Percentiles rank a stretch among this genome's conserved stretches.
Evolutionary conservation across 1,284 basidiomycete species (phyloP).

Genomic region (Trichosporon inkin): DNA sequence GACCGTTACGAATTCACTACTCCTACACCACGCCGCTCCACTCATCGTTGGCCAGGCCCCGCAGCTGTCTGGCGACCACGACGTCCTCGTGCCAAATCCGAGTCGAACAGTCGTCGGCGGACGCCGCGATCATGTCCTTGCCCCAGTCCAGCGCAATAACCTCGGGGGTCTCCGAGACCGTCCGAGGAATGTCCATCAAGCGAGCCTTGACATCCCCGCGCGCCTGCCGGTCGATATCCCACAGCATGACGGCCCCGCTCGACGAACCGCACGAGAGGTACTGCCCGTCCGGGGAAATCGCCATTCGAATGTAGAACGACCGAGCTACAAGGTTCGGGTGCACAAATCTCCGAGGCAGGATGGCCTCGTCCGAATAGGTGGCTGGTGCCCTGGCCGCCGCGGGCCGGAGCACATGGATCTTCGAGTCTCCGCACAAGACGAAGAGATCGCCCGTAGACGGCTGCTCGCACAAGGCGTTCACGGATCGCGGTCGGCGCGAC

Average conservation of each 20-base stretch:
- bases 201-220: not conserved
- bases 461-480: slow-evolving; percentile 42
- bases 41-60: not conserved
- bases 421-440: slow-evolving; percentile 40
- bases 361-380: slow-evolving; percentile 16
- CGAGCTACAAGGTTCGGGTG: slow-evolving; percentile 38
- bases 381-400: slow-evolving; percentile 18
- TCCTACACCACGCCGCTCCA: slow-evolving; percentile 5
- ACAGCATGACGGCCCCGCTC: slow-evolving; percentile 44
- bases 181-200: not conserved
- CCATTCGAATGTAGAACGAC: slow-evolving; percentile 44
- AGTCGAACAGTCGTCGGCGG: slow-evolving; percentile 42
- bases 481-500: slow-evolving; percentile 34
- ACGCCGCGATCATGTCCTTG: slow-evolving; percentile 46
- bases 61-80: slow-evolving; percentile 19
- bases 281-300: slow-evolving; percentile 42
- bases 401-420: slow-evolving; percentile 41
- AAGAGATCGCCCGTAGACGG: slow-evolving; percentile 42
- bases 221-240: slow-evolving; percentile 25
- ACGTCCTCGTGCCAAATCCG: slow-evolving; percentile 43
- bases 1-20: not conserved
- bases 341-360: slow-evolving; percentile 36
- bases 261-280: slow-evolving; percentile 42
- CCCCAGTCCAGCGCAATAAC: slow-evolving; percentile 48
- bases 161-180: slow-evolving; percentile 23